A percentile compares a stretch with the other conserved stretches of the same genome.
These are phyloP conservation scores for Glycine latifolia DNA, from an alignment of 306 rosid species.

Conservation along the genomic window DNA sequence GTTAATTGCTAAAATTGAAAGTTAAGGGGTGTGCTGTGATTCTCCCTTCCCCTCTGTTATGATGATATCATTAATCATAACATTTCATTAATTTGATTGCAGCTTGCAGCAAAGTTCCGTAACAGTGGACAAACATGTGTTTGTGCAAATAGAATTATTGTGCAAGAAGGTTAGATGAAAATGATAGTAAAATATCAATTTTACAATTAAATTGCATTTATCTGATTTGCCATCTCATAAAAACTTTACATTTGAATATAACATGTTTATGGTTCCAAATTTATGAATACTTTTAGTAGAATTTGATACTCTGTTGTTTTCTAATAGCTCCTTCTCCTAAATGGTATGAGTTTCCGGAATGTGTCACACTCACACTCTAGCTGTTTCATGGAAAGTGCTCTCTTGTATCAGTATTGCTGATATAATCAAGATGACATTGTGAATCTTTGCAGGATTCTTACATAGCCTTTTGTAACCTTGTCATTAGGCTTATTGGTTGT, in stretches of 20 bases:
- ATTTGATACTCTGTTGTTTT: constrained; percentile 11
- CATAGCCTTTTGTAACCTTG: constrained; percentile 19
- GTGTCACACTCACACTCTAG: constrained; percentile 13
- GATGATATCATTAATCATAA: constrained; percentile 30
- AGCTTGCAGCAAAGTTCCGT: constrained; percentile 96
- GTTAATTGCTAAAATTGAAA: constrained; percentile 31
- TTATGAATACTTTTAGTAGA: constrained; percentile 22
- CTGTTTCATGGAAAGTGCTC: constrained; percentile 11
- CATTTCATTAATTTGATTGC: constrained; percentile 45
- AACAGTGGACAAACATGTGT: constrained; percentile 98
- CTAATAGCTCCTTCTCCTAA: constrained; percentile 32
- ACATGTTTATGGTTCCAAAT: constrained; percentile 33
- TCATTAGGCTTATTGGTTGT: constrained; percentile 17
- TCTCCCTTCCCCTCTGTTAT: neutral
- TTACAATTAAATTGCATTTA: constrained; percentile 36
- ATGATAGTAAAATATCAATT: neutral
- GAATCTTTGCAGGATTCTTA: constrained; percentile 22
- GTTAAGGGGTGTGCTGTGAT: constrained; percentile 33
- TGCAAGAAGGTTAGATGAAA: constrained; percentile 84
- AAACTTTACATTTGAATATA: constrained; percentile 7
- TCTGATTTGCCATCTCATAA: constrained; percentile 30
- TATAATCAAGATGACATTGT: constrained; percentile 11
- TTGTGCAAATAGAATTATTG: constrained; percentile 93
- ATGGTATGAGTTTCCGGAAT: constrained; percentile 5
- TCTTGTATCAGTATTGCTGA: neutral